Base-by-base conservation (phyloP, 202 grass and related monocot species). In the Setaria viridis region DNA sequence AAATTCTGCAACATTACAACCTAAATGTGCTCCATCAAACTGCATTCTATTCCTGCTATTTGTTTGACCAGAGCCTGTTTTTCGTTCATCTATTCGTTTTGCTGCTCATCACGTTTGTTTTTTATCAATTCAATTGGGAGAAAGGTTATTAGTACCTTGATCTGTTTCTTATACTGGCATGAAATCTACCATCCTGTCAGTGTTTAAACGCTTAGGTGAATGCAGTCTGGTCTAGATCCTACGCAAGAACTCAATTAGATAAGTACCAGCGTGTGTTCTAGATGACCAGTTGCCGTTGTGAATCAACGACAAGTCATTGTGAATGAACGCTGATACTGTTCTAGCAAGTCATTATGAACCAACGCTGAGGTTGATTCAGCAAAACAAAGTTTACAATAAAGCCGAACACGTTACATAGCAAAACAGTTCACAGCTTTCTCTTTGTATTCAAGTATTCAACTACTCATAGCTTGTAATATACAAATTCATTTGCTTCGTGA, bases 401-500 rank as follows among this genome's bases (percentile, higher is more conserved):
- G 12, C 43, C 8, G 43, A 45, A 7, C 8, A 9, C 43, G 1
- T 41, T 41, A 5, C 43, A 9, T 45, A 45, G 43, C 43, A 45
- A 45, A 45, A 7, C 43, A 45, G 7, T 1, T 45, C 25, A 58
- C 39, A 74, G 2, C 35, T 47, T 35, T 11, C 68, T 46, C 7
- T 54, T 37, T 80, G 14, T 20, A 12, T 41, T 67, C 41, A 6
- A 51, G 2, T 15, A 35, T 5, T 41, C 39, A 41, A 41, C 25
- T 25, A 25, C 25, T 25, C 25, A 25, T 25, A 46, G 43, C 43
- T 46, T 8, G 43, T 46, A 46, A 7, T 80, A 62, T 57, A 66
- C 39, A 51, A 59, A n/a, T 74, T 62, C 1, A 11, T 62, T 62
- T 62, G 58, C 78, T 56, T 78, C 70, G 47, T 67, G 21, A 56